Evolutionary conservation across 768 basidiomycete genomes (phyloP).

Genomic region (Tulasnella calospora): DNA sequence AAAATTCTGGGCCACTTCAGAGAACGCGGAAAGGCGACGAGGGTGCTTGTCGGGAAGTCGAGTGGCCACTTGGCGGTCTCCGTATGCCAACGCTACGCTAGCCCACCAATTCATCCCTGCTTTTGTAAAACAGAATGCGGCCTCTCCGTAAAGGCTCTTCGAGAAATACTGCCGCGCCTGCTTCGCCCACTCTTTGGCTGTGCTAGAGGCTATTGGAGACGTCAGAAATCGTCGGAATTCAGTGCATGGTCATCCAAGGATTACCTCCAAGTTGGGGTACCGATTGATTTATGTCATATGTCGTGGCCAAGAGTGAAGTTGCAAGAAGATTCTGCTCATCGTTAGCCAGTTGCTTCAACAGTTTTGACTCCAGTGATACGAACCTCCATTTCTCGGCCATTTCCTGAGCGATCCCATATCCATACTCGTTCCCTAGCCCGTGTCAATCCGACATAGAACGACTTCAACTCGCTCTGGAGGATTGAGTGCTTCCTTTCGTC

Average conservation of each 20-base stretch:
- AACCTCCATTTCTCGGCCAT: no score
- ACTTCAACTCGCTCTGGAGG: conserved; percentile 26
- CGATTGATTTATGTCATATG: background rate
- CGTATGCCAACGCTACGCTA: background rate
- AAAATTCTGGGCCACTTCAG: background rate
- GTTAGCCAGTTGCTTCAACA: background rate
- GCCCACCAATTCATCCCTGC: background rate
- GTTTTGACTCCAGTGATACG: background rate
- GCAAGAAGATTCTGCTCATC: background rate
- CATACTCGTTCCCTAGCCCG: conserved; percentile 25
- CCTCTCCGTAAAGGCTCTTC: background rate
- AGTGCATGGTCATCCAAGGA: background rate
- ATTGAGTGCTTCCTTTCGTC: background rate
- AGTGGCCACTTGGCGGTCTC: background rate
- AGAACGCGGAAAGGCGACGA: background rate
- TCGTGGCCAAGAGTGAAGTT: background rate
- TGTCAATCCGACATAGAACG: conserved; percentile 26
- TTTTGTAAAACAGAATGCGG: conserved; percentile 15
- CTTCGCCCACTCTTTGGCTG: conserved; percentile 7
- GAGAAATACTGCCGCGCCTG: conserved; percentile 13
- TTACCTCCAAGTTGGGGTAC: conserved; percentile 15
- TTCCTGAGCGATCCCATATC: conserved; percentile 23
- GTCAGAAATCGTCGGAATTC: background rate
- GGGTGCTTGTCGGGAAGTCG: background rate
- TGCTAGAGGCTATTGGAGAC: background rate